phyloP scores from a whole-genome alignment of 495 filamentous ascomycete species.

The Aspergillus bridgeri region DNA sequence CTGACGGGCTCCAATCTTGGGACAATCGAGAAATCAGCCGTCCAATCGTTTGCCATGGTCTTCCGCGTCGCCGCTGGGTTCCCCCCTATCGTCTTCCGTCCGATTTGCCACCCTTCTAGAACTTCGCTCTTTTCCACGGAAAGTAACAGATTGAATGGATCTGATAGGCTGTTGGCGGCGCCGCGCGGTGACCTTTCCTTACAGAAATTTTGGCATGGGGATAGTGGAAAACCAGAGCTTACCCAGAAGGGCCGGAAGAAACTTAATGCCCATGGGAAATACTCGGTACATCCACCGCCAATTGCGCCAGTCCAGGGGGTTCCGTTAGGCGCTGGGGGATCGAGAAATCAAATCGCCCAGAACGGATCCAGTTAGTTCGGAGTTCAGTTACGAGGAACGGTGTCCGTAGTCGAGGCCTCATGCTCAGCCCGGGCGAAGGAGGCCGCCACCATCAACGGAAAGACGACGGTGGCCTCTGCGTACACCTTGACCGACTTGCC shows the following conservation, averaged over 20 bases:
- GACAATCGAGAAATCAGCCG: neutral
- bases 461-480: constrained; percentile 85
- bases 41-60: neutral
- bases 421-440: constrained; percentile 64
- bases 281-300: neutral
- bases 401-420: constrained; percentile 7
- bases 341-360: neutral
- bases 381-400: constrained; percentile 10
- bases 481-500: constrained; percentile 91
- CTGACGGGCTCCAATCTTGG: no score
- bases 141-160: neutral
- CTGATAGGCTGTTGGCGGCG: neutral
- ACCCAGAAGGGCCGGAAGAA: neutral
- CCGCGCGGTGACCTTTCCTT: neutral
- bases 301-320: neutral
- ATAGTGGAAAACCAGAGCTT: neutral
- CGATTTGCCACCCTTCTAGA: constrained; percentile 15
- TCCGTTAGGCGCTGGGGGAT: neutral
- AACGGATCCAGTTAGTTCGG: no score
- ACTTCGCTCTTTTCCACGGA: neutral
- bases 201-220: neutral
- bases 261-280: neutral
- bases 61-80: neutral
- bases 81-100: neutral
- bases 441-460: constrained; percentile 91